These are phyloP conservation scores for Cenchrus americanus DNA, from an alignment of 176 grass and related monocot species.

Conservation along the genomic window DNA sequence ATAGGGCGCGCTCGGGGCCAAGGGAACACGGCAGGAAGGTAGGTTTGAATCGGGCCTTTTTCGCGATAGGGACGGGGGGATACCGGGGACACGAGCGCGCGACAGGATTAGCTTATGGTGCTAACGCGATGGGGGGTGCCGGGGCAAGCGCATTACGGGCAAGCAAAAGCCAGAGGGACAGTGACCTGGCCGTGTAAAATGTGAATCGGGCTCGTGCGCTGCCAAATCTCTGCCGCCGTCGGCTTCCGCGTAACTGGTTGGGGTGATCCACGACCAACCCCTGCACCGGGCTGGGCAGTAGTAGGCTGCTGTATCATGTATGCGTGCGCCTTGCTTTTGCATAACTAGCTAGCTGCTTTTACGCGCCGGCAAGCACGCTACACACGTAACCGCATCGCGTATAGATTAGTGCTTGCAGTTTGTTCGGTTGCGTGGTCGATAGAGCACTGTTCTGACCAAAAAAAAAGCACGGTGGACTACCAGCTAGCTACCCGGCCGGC, in stretches of 20 bases:
- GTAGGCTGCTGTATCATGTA: background rate
- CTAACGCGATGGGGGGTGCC: background rate
- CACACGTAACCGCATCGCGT: background rate
- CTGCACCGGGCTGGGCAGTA: background rate
- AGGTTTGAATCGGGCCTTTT: slow-evolving; percentile 56
- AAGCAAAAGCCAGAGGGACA: slow-evolving; percentile 41
- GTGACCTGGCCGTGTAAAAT: slow-evolving; percentile 46
- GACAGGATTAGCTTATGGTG: slow-evolving; percentile 42
- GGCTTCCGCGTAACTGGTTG: slow-evolving; percentile 33
- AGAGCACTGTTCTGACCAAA: background rate
- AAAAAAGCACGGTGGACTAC: background rate
- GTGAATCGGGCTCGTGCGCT: slow-evolving; percentile 29
- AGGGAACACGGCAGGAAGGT: slow-evolving; percentile 67
- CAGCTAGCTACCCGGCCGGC: background rate
- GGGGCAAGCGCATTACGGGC: slow-evolving; percentile 53
- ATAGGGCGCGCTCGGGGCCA: slow-evolving; percentile 8
- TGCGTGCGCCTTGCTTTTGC: background rate
- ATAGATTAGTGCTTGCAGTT: background rate
- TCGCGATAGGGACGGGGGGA: slow-evolving; percentile 33
- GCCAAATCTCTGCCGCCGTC: background rate
- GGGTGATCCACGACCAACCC: slow-evolving; percentile 20
- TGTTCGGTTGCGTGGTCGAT: background rate
- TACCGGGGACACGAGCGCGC: slow-evolving; percentile 36
- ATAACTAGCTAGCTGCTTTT: background rate
- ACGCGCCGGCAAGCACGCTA: slow-evolving; percentile 32